Base-by-base conservation (phyloP, 2,329 filamentous ascomycete genomes). In the Coniella lustricola region DNA sequence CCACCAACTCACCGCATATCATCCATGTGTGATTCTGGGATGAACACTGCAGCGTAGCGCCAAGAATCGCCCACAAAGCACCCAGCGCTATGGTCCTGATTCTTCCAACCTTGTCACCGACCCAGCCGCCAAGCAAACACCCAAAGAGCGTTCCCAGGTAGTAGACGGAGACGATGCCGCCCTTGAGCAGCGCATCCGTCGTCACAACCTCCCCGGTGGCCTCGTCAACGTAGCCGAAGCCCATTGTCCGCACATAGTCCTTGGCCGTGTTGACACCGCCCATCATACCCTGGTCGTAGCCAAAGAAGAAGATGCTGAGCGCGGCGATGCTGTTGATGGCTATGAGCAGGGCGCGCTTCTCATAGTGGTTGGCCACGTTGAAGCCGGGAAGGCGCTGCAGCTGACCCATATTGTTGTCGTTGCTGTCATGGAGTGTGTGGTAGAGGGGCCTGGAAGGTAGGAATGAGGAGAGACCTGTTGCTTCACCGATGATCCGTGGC, bases 271-370 rank as follows among this genome's bases (percentile, higher is more conserved):
- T 85, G 12, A 86, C 81, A 48, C 82, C 82, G 16, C 77, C 76
- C 79, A 74, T 82, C 54, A 75, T 64, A 38, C 72, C 75, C 56
- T 77, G 74, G 53, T 78, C 74, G 56, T 76, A 76, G 34, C 73
- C 82, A 56, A 84, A 84, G 69, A 85, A 84, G 62, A 85, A 81
- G 54, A 84, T 85, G 13, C 79, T 83, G 13, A 85, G 62, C 2
- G 72, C 81, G 1, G 82, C 81, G 13, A 85, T 67, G 41, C 72
- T 74, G 60, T 84, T 84, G 63, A 85, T 76, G 33, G 75, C 75
- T 49, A 81, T 70, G 48, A 83, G 72, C 51, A 84, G 70, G 36
- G 64, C 62, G 16, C 68, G 63, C 66, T 82, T 82, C 65, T 81
- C 68, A 4, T 77, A 62, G 54, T 67, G 68, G 60, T 79, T 70